Evolutionary conservation across 2,329 filamentous ascomycete species (phyloP).

Genomic region (Botryosphaeria dothidea): DNA sequence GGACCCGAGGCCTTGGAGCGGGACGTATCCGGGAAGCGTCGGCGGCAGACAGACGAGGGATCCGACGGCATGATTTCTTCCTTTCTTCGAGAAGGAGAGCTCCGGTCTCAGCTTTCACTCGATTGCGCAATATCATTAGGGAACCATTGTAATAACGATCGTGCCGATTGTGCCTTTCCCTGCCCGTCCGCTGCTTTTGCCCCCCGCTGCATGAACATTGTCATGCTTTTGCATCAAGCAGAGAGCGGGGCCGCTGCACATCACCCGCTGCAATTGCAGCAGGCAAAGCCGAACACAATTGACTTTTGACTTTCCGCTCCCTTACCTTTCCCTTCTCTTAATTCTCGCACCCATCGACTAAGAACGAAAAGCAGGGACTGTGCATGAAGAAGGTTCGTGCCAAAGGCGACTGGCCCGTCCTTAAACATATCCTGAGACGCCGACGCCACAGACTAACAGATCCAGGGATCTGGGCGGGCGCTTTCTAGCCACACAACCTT

Average conservation of each 20-base stretch:
- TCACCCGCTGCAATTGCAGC: neutral
- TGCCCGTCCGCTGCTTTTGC: too few species aligned
- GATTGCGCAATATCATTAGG: too few species aligned
- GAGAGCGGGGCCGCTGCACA: neutral
- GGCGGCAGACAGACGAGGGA: neutral
- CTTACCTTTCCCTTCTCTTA: neutral
- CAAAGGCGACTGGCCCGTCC: neutral
- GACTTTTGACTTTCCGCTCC: neutral
- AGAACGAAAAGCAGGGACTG: neutral
- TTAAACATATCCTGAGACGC: neutral
- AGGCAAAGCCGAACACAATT: neutral
- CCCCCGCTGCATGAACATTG: too few species aligned
- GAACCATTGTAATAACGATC: too few species aligned
- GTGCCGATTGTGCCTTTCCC: too few species aligned
- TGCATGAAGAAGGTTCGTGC: neutral
- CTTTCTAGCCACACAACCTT: neutral
- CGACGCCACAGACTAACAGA: neutral
- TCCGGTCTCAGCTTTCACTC: too few species aligned
- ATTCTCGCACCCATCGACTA: neutral
- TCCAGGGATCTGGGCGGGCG: neutral
- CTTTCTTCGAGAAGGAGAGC: neutral
- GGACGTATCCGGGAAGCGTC: neutral
- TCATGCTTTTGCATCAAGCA: neutral
- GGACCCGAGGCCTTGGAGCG: neutral
- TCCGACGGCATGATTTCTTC: neutral